phyloP scores from a whole-genome alignment of 345 rosid genomes.

The Populus ilicifolia region DNA sequence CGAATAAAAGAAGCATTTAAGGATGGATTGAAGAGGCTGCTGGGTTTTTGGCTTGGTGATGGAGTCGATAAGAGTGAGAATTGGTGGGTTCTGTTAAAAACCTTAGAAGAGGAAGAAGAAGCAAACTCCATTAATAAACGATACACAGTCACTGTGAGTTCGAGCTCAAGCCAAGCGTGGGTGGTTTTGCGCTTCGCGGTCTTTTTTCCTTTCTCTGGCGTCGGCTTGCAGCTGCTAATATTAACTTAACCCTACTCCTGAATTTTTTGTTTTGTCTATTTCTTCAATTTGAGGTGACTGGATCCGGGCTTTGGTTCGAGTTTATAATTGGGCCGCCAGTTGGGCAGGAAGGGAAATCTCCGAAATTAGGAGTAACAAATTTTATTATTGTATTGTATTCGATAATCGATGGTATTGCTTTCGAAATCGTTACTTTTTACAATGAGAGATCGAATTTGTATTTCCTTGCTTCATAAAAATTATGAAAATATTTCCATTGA shows the following conservation, averaged over 20 bases:
- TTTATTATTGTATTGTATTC: too few species aligned
- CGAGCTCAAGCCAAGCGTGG: neutral
- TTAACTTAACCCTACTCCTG: neutral
- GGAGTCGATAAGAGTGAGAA: slow-evolving; percentile 4
- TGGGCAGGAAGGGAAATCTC: neutral
- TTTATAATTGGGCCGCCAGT: neutral
- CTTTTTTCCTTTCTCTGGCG: too few species aligned
- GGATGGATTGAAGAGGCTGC: neutral
- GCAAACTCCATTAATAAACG: slow-evolving; percentile 18
- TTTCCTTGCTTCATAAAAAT: too few species aligned
- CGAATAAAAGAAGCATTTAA: slow-evolving; percentile 30
- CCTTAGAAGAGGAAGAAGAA: slow-evolving; percentile 15
- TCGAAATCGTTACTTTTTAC: too few species aligned
- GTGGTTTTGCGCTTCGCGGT: neutral
- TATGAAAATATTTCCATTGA: too few species aligned
- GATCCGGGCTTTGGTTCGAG: neutral
- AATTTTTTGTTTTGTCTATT: neutral
- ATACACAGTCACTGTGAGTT: too few species aligned
- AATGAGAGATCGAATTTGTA: too few species aligned
- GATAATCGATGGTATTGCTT: too few species aligned
- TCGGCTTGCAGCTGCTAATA: neutral
- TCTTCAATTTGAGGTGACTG: neutral
- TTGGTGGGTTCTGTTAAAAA: slow-evolving; percentile 10
- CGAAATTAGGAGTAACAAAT: neutral
- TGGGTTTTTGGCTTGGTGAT: neutral